Evolutionary conservation across 495 filamentous ascomycete genomes (phyloP).

Genomic region (Aspergillus avenaceus): DNA sequence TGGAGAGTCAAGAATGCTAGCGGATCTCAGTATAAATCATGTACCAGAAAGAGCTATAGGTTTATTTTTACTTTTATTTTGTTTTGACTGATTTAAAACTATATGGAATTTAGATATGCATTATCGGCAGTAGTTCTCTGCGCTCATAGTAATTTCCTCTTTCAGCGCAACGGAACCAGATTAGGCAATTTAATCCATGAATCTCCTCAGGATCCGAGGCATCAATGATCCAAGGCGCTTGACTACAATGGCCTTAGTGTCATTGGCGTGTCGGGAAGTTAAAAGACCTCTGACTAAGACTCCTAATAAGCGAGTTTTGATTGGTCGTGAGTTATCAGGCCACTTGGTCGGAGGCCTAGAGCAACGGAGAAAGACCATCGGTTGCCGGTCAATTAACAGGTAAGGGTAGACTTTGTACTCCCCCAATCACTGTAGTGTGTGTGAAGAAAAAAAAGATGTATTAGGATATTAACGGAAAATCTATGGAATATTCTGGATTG

Average conservation of each 20-base stretch:
- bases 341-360: neutral
- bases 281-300: neutral
- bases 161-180: neutral
- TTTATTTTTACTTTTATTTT: too few relatives aligned
- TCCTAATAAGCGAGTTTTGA: neutral
- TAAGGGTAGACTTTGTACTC: neutral
- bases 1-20: too few relatives aligned
- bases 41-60: too few relatives aligned
- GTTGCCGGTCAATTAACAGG: neutral
- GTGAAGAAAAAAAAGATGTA: neutral
- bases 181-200: neutral
- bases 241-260: neutral
- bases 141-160: neutral
- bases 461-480: neutral
- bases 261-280: neutral
- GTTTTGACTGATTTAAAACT: too few relatives aligned
- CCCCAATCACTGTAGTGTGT: too few relatives aligned
- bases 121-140: too few relatives aligned
- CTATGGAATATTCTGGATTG: too few relatives aligned
- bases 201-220: too few relatives aligned
- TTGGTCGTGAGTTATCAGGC: constrained; percentile 2
- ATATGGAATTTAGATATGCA: too few relatives aligned
- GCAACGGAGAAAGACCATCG: neutral
- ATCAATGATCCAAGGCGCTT: neutral
- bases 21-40: too few relatives aligned